phyloP scores from a whole-genome alignment of 2,329 filamentous ascomycete genomes.

The Fusarium sp. region DNA sequence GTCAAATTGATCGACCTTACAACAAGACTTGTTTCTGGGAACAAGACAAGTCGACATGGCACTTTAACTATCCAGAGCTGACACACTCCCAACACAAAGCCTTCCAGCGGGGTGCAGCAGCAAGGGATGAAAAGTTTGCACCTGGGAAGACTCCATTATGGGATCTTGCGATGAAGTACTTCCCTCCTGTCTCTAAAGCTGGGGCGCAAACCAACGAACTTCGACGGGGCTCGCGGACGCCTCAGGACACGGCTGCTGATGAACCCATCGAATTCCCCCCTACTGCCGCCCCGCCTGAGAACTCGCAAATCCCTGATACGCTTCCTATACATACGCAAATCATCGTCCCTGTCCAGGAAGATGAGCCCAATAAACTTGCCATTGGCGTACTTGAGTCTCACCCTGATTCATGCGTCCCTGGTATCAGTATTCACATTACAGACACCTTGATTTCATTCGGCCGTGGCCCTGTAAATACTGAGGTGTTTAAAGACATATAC shows the following conservation, averaged over 20 bases:
- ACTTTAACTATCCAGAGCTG: slow-evolving; percentile 73
- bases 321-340: slow-evolving; percentile 51
- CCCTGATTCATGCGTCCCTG: slow-evolving; percentile 71
- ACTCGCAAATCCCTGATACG: slow-evolving; percentile 50
- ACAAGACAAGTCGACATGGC: slow-evolving; percentile 66
- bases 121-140: slow-evolving; percentile 63
- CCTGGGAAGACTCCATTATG: slow-evolving; percentile 64
- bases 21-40: slow-evolving; percentile 70
- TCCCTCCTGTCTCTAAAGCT: slow-evolving; percentile 57
- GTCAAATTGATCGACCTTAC: slow-evolving; percentile 68
- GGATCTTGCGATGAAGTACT: slow-evolving; percentile 68
- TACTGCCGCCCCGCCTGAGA: slow-evolving; percentile 45
- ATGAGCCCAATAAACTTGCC: slow-evolving; percentile 52
- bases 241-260: slow-evolving; percentile 39
- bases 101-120: slow-evolving; percentile 63
- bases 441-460: slow-evolving; percentile 82
- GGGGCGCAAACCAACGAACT: slow-evolving; percentile 20
- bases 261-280: slow-evolving; percentile 46
- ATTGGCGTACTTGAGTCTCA: slow-evolving; percentile 76
- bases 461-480: slow-evolving; percentile 74
- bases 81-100: slow-evolving; percentile 67
- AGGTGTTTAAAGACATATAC: slow-evolving; percentile 68
- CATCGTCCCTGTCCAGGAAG: slow-evolving; percentile 50
- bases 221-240: slow-evolving; percentile 19
- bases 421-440: slow-evolving; percentile 73